phyloP scores from a whole-genome alignment of 192 early-diverging fungal genomes.

The Rhizophagus clarus region DNA sequence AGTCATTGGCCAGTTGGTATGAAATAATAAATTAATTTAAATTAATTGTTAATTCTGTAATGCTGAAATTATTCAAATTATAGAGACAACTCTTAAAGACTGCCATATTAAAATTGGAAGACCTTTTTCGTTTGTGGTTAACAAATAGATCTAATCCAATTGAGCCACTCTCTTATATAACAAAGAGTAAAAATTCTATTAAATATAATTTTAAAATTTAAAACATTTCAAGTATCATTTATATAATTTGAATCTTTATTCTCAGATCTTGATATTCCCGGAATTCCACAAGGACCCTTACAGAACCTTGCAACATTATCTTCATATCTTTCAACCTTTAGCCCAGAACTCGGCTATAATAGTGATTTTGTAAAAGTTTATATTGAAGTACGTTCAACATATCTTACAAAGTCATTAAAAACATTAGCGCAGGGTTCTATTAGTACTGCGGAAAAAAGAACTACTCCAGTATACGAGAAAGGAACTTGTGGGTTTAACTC shows the following conservation, averaged over 20 bases:
- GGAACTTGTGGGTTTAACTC: constrained; percentile 64
- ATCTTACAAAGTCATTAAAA: constrained; percentile 60
- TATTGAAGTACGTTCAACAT: constrained; percentile 67
- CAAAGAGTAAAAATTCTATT: constrained; percentile 13
- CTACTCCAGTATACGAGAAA: constrained; percentile 54
- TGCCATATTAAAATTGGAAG: constrained; percentile 59
- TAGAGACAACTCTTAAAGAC: constrained; percentile 54
- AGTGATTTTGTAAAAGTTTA: constrained; percentile 64
- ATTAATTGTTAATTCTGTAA: neutral
- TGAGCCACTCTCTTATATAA: constrained; percentile 35
- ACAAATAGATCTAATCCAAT: constrained; percentile 44
- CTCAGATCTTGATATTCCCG: constrained; percentile 39
- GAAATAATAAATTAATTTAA: neutral
- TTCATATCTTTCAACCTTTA: constrained; percentile 51
- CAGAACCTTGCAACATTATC: constrained; percentile 44
- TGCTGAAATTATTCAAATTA: neutral
- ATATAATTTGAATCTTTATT: neutral
- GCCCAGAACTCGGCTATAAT: constrained; percentile 48
- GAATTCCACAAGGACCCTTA: constrained; percentile 30
- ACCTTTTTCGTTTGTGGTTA: constrained; percentile 56
- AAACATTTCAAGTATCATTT: too few relatives aligned
- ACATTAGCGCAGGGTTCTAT: constrained; percentile 51
- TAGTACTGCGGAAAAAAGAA: constrained; percentile 45
- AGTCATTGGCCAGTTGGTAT: constrained; percentile 47
- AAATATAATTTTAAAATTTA: neutral